Evolutionary conservation across 2,329 filamentous ascomycete species (phyloP).

Genomic region (Claviceps fusiformis): DNA sequence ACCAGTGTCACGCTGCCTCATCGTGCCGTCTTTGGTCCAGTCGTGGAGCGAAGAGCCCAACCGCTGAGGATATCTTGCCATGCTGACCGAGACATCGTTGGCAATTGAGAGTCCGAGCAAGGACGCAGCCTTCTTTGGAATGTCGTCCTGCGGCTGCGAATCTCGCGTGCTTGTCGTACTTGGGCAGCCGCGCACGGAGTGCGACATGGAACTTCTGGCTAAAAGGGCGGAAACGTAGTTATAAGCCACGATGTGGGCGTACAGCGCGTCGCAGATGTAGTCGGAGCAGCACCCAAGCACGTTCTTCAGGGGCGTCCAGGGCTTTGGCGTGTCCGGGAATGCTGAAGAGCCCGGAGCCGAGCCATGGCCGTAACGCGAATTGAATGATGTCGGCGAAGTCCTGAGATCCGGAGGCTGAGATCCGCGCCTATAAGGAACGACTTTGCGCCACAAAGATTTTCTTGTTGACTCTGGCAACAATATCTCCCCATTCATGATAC

Average conservation of each 20-base stretch:
- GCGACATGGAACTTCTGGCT: slow-evolving; percentile 11
- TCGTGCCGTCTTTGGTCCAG: slow-evolving; percentile 16
- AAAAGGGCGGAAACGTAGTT: slow-evolving; percentile 37
- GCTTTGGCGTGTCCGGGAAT: slow-evolving; percentile 13
- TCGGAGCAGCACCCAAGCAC: slow-evolving; percentile 40
- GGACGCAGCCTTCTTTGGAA: slow-evolving; percentile 39
- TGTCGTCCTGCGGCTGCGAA: slow-evolving; percentile 18
- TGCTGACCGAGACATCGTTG: slow-evolving; percentile 9
- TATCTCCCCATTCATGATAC: slow-evolving; percentile 9
- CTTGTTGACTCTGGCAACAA: slow-evolving; percentile 8
- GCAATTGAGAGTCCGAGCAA: slow-evolving; percentile 31
- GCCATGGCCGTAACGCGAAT: slow-evolving; percentile 3
- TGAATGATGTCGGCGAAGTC: background rate
- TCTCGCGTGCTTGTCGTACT: slow-evolving; percentile 10
- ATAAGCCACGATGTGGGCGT: slow-evolving; percentile 45
- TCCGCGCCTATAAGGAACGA: slow-evolving; percentile 17
- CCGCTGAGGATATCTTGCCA: slow-evolving; percentile 14
- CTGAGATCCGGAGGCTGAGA: slow-evolving; percentile 4
- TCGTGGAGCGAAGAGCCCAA: slow-evolving; percentile 14
- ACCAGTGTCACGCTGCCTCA: slow-evolving; percentile 6
- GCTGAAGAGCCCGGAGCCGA: slow-evolving; percentile 8
- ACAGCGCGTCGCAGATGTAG: slow-evolving; percentile 43
- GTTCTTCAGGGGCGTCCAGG: slow-evolving; percentile 33
- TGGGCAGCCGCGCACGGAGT: slow-evolving; percentile 5
- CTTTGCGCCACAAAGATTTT: slow-evolving; percentile 23